These are phyloP conservation scores for Pholiota microspora DNA, from an alignment of 768 basidiomycete genomes.

Conservation along the genomic window DNA sequence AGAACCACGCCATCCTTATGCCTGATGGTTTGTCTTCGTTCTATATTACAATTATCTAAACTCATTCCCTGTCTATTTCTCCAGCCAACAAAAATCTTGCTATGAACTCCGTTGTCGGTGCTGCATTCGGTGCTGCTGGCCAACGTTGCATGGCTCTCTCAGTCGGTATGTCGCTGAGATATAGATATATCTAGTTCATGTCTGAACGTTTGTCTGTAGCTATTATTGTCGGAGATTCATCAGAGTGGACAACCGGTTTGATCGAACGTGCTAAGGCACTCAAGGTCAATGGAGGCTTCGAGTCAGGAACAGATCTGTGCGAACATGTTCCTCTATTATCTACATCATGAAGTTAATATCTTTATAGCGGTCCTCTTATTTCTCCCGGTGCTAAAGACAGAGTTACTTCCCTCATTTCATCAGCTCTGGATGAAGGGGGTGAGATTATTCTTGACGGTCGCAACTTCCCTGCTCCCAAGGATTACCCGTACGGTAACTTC, in stretches of 20 bases:
- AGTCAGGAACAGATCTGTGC: slow-evolving; percentile 78
- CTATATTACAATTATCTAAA: not conserved
- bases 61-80: slow-evolving; percentile 1
- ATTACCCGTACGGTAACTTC: slow-evolving; percentile 89
- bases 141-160: slow-evolving; percentile 98
- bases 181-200: not conserved
- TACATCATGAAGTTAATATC: slow-evolving; percentile 2
- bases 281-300: slow-evolving; percentile 89
- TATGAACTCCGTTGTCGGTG: slow-evolving; percentile 89
- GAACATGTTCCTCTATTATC: slow-evolving; percentile 12
- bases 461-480: slow-evolving; percentile 51
- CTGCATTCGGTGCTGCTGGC: slow-evolving; percentile 95
- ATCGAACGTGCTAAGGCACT: slow-evolving; percentile 78
- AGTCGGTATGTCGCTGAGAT: slow-evolving; percentile 54
- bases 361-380: slow-evolving; percentile 68
- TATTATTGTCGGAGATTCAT: slow-evolving; percentile 79
- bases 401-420: slow-evolving; percentile 71
- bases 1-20: slow-evolving; percentile 94
- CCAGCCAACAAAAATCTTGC: slow-evolving; percentile 89
- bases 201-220: slow-evolving; percentile 31
- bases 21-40: slow-evolving; percentile 67
- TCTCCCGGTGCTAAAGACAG: slow-evolving; percentile 81
- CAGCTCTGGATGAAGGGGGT: slow-evolving; percentile 79
- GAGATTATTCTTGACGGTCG: slow-evolving; percentile 87
- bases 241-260: slow-evolving; percentile 84